These are phyloP conservation scores for Nigrospora sphaerica DNA, from an alignment of 2,329 filamentous ascomycete genomes.

Conservation along the genomic window DNA sequence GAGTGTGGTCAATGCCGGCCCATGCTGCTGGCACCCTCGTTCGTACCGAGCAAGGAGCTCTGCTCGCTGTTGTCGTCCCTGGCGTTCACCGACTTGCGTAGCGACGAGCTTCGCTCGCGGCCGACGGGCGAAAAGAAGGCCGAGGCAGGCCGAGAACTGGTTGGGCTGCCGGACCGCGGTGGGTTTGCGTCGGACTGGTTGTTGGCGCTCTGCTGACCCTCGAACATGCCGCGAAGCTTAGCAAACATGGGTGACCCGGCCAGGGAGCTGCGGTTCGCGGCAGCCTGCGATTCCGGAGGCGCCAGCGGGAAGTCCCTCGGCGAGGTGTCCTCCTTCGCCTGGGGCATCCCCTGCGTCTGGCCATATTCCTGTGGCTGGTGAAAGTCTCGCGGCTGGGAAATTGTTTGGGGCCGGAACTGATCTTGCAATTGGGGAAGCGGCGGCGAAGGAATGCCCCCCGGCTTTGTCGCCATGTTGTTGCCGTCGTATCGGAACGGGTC, in stretches of 20 bases:
- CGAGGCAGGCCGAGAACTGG: conserved; percentile 15
- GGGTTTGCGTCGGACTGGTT: conserved; percentile 1
- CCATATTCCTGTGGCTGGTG: too few species aligned
- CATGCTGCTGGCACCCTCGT: conserved; percentile 6
- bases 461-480: neutral
- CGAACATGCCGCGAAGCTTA: conserved; percentile 33
- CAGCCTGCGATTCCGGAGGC: too few species aligned
- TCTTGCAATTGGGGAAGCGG: too few species aligned
- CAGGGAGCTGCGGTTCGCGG: conserved; percentile 6
- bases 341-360: too few species aligned
- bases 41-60: conserved; percentile 18
- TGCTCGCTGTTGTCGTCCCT: conserved; percentile 12
- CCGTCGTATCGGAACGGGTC: conserved; percentile 16
- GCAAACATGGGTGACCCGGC: conserved; percentile 25
- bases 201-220: conserved; percentile 10
- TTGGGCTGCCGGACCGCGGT: conserved; percentile 8
- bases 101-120: conserved; percentile 6
- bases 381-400: too few species aligned
- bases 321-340: too few species aligned
- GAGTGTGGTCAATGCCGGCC: conserved; percentile 31
- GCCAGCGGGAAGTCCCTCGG: too few species aligned
- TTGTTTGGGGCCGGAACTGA: too few species aligned
- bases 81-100: conserved; percentile 3
- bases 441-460: too few species aligned
- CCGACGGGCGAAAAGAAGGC: conserved; percentile 11